A percentile compares a stretch with the other conserved stretches of the same genome.
phyloP scores from a whole-genome alignment of 495 filamentous ascomycete genomes.

The Aspergillus asperescens region DNA sequence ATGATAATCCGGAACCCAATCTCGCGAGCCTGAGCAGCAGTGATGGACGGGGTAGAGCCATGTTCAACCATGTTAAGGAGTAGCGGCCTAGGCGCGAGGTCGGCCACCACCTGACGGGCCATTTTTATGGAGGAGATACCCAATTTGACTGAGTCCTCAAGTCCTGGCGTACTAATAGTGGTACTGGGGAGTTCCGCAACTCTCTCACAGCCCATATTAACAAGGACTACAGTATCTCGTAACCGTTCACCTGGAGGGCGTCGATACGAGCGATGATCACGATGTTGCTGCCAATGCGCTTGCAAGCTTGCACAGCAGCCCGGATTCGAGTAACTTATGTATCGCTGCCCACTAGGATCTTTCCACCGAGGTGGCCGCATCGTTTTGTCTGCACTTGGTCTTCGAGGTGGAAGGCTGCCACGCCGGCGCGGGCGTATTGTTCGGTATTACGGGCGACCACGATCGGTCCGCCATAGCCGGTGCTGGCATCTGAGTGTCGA shows the following conservation, averaged over 20 bases:
- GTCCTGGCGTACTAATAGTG: too few relatives aligned
- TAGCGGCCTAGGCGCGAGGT: slow-evolving; percentile 55
- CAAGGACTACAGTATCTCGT: slow-evolving; percentile 54
- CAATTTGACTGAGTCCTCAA: too few relatives aligned
- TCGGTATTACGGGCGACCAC: slow-evolving; percentile 59
- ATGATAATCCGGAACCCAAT: slow-evolving; percentile 64
- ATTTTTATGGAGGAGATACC: slow-evolving; percentile 36
- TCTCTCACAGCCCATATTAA: slow-evolving; percentile 50
- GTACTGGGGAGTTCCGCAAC: too few relatives aligned
- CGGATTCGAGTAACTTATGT: slow-evolving; percentile 56
- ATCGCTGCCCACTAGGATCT: slow-evolving; percentile 52
- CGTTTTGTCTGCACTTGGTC: slow-evolving; percentile 67
- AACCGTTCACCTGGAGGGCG: slow-evolving; percentile 55
- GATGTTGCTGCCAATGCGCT: slow-evolving; percentile 52
- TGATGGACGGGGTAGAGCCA: slow-evolving; percentile 52
- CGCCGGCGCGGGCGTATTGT: slow-evolving; percentile 59
- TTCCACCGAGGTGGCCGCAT: slow-evolving; percentile 59
- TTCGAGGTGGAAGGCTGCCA: slow-evolving; percentile 68
- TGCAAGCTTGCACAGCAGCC: slow-evolving; percentile 47
- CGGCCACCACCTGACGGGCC: slow-evolving; percentile 36
- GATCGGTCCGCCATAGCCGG: slow-evolving; percentile 59
- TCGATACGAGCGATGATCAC: slow-evolving; percentile 69
- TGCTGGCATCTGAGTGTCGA: slow-evolving; percentile 69
- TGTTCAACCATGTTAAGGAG: slow-evolving; percentile 63
- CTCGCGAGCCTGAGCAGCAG: slow-evolving; percentile 51